Base-by-base conservation (phyloP, 345 rosid species). In the Syzygium aqueum region DNA sequence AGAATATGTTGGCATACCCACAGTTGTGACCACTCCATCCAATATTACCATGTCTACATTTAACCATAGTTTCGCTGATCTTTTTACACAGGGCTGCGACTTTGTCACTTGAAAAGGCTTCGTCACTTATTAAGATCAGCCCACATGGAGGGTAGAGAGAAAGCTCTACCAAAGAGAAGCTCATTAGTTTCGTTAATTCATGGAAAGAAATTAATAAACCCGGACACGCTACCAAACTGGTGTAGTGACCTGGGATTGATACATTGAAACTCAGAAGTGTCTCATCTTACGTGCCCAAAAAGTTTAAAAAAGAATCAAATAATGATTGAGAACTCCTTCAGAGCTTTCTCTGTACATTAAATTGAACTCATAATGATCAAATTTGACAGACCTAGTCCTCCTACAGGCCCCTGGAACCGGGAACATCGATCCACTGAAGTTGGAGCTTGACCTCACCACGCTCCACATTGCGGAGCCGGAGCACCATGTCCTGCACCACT, bases 351-450 rank as follows among this genome's bases (percentile, higher is more conserved):
- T 33, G 80, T 33, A 73, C 80, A 19, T 73, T 37, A 25, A 33
- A 46, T 17, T 33, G 80, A 73, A 73, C 80, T 33, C 46, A 25
- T 25, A 17, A 22, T 9, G 80, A 73, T 33, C 27, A 19, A 50
- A 43, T 84, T 27, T 27, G 56, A 27, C 23, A 27, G 85, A 50
- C 12, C 56, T 11, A 49, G 56, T 27, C 23, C 40, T 23, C 27
- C 61, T 77, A 53, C 6, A 78, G 28, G 21, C 89, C 87, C 85
- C 85, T 88, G n/a, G 87, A 78, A 19, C 89, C 85, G 4, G 88
- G 84, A 54, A 92, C 77, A 19, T 91, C 90, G 21, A 92, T 89
- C 93, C 94, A 92, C 52, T 87, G 89, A 51, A 91, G 89, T 56
- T 88, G 89, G 77, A 91, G 87, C 67, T 92, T 91, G 19, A 90